Base-by-base conservation (phyloP, 192 early-diverging fungal genomes). In the Podochytrium sp. region DNA sequence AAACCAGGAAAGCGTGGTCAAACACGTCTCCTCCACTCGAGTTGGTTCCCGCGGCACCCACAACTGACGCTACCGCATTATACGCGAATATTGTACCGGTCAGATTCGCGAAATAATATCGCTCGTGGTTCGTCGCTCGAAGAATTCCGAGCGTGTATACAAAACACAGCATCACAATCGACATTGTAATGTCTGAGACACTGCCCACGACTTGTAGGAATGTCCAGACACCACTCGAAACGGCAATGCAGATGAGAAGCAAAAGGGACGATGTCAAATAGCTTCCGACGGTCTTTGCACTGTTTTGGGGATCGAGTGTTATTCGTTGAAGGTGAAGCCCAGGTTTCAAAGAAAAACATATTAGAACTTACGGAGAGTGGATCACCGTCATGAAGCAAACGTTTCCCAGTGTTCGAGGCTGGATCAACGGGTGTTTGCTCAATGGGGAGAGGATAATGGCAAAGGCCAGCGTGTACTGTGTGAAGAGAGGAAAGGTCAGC, bases 361-460 rank as follows among this genome's bases (percentile, higher is more conserved):
- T n/a, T n/a, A 65, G 35, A 29, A 57, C 74, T 53, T 42, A 75
- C 74, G 74, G 74, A 39, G 62, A 57, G 14, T 52, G 51, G 12
- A 75, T 51, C 12, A 52, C 34, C 18, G 64, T 32, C 25, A 75
- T 64, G 4, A 75, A 40, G 29, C 56, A 23, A 18, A 75, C 39
- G 5, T 75, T 75, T 27, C 51, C n/a, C 5, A 67, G 52, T 0
- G 37, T 40, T 25, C 74, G 47, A 3, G 74, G 35, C 55, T 75
- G 71, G 2, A 62, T 23, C 25, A 14, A 43, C 3, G 7, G 3
- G 20, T 16, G 18, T 35, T 12, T 4, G 10, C 3, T 4, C n/a
- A 47, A 25, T 18, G 74, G 64, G 27, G 63, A 75, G 30, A 66
- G 35, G 30, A 75, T 53, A n/a, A 65, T 67, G 12, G 52, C 35